phyloP scores from a whole-genome alignment of 306 rosid species.

The Rosa lucieae region DNA sequence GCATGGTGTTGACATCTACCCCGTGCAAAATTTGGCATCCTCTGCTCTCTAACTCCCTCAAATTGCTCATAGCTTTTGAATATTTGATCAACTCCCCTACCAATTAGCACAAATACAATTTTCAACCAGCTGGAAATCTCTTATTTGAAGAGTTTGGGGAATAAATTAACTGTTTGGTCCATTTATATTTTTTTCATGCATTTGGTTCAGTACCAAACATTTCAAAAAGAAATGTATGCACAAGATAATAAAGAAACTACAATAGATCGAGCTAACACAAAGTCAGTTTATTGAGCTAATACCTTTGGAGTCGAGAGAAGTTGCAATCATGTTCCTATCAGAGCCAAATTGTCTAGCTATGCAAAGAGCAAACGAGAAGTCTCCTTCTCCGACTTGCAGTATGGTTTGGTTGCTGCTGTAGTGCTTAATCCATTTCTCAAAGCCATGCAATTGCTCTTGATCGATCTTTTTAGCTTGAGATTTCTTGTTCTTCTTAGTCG shows the following conservation, averaged over 20 bases:
- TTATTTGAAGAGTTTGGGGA: no score
- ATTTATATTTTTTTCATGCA: no score
- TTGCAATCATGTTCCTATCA: conserved; percentile 38
- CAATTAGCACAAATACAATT: background rate
- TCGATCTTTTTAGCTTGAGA: background rate
- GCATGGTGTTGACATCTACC: conserved; percentile 31
- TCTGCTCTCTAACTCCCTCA: conserved; percentile 27
- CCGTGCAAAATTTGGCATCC: conserved; percentile 34
- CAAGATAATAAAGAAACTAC: background rate
- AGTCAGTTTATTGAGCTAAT: background rate
- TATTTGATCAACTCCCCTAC: background rate
- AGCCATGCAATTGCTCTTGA: background rate
- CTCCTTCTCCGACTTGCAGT: conserved; percentile 11
- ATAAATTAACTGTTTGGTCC: no score
- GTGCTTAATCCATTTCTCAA: conserved; percentile 10
- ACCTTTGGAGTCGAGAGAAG: conserved; percentile 33
- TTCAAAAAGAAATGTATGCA: background rate
- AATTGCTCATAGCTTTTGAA: background rate
- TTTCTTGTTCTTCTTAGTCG: background rate
- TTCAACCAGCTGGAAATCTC: background rate
- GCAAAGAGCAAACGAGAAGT: conserved; percentile 37
- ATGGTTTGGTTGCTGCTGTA: background rate
- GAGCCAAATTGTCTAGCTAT: conserved; percentile 38
- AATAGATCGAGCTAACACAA: no score
- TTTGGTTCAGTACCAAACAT: background rate